Conservation (phyloP, 805 yeast species). For the Nakazawaea ishiwadae region DNA sequence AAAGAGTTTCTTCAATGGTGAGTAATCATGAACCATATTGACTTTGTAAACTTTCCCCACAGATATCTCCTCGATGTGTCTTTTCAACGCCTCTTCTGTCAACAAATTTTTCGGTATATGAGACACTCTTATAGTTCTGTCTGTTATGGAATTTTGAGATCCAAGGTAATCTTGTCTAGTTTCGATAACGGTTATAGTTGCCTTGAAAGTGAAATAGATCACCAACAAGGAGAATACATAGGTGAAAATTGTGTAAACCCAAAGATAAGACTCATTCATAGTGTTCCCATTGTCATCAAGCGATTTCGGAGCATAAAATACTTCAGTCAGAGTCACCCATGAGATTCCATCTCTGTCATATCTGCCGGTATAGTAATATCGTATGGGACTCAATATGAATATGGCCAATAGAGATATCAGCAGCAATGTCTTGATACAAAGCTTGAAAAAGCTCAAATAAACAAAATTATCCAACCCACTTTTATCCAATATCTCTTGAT, state of each 20-base stretch:
- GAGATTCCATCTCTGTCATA: conserved; percentile 52
- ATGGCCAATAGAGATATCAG: conserved; percentile 67
- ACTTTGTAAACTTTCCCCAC: conserved; percentile 52
- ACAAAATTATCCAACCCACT: conserved; percentile 96
- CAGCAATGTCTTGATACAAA: conserved; percentile 69
- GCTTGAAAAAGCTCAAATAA: conserved; percentile 83
- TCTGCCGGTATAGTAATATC: conserved; percentile 78
- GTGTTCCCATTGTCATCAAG: too few relatives aligned
- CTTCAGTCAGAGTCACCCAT: not conserved
- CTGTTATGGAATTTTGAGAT: conserved; percentile 54
- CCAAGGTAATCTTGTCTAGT: conserved; percentile 56
- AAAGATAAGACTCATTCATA: conserved; percentile 27
- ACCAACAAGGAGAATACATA: conserved; percentile 47
- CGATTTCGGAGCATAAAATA: conserved; percentile 17
- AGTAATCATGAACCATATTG: conserved; percentile 37
- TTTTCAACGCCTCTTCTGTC: conserved; percentile 37
- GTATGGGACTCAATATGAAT: conserved; percentile 74
- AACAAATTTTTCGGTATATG: conserved; percentile 47
- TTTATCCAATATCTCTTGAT: conserved; percentile 73
- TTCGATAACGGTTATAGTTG: conserved; percentile 43
- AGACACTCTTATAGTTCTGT: conserved; percentile 50
- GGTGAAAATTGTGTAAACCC: conserved; percentile 53
- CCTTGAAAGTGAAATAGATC: conserved; percentile 38
- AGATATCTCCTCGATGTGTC: conserved; percentile 49
- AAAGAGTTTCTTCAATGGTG: conserved; percentile 35